Base-by-base conservation (phyloP, 768 basidiomycete genomes). In the Porpolomopsis calyptriformis region DNA sequence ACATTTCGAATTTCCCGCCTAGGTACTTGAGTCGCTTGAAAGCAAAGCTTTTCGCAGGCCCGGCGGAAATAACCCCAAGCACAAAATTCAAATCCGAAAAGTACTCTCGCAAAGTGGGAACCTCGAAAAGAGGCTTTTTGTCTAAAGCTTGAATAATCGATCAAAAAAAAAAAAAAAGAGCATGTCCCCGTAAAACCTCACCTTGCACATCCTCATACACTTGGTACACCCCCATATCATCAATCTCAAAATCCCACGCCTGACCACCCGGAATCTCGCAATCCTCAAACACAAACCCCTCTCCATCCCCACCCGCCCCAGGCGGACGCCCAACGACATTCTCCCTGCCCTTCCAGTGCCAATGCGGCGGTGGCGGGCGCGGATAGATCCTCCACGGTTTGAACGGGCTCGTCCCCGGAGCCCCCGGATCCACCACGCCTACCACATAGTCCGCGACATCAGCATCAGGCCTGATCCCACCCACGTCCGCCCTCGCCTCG, bases 41-140 rank as follows among this genome's bases (percentile, higher is more conserved):
- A 0, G 96, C 94, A 59, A 96, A 93, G 54, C 85, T 89, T 67
- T 99, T 99, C 4, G 91, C 82, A 0, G 96, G 96, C 0, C 96
- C 96, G 60, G 96, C 90, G 1, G 91, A 77, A 46, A 97, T 96
- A 51, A 97, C 90, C 3, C 74, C 70, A 1, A 98, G 75, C 11
- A 98, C 74, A 58, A 82, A 90, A 59, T 99, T 94, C 4, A 99
- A 77, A 60, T 99, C 96, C 44, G 91, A 72, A 60, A 96, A 99
- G 60, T 98, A 99, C 60, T 99, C 96, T 50, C 85, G 75, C 41
- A 98, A 83, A 38, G 73, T 80, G 2, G 92, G 92, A 5, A 94
- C 74, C 47, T 81, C 73, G 57, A 83, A 92, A 0, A 78, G 64
- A 0, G 90, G 88, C 42, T 72, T 73, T 40, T 65, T 68, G 16